phyloP scores from a whole-genome alignment of 2,329 filamentous ascomycete species.

The Cladophialophora immunda region DNA sequence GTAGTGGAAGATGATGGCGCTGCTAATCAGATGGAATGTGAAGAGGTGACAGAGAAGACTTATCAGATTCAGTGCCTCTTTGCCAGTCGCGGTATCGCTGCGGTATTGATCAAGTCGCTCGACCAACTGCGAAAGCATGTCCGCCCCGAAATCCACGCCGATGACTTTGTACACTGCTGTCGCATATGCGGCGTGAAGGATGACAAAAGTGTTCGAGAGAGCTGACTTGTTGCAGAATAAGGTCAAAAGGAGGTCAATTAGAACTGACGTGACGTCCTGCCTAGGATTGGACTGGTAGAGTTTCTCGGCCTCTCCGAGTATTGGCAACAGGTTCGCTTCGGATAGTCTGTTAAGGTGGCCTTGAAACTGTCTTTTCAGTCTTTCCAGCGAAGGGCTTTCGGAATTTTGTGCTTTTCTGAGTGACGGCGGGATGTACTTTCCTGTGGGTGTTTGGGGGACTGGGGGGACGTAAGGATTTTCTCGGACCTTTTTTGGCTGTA shows the following conservation, averaged over 20 bases:
- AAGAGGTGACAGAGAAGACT: conserved; percentile 87
- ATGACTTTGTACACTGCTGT: conserved; percentile 86
- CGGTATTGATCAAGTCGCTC: conserved; percentile 75
- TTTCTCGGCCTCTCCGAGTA: conserved; percentile 81
- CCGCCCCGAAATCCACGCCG: conserved; percentile 88
- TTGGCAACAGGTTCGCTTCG: conserved; percentile 86
- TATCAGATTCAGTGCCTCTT: conserved; percentile 78
- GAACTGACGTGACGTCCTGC: conserved; percentile 83
- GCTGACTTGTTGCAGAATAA: conserved; percentile 80
- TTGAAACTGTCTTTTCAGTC: conserved; percentile 81
- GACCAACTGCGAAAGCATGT: conserved; percentile 80
- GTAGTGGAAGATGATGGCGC: conserved; percentile 88
- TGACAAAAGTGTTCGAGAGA: conserved; percentile 86
- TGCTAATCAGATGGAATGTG: conserved; percentile 86
- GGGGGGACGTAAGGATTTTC: conserved; percentile 94
- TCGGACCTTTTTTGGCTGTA: conserved; percentile 59
- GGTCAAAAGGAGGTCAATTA: conserved; percentile 80
- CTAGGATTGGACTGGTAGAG: conserved; percentile 85
- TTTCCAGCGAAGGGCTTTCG: conserved; percentile 71
- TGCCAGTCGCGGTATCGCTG: conserved; percentile 55
- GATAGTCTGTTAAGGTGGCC: conserved; percentile 92
- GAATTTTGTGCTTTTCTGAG: conserved; percentile 70
- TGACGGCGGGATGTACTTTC: conserved; percentile 91
- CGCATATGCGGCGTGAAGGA: conserved; percentile 88
- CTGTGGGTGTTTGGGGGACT: conserved; percentile 51